Percentiles rank a stretch among this genome's conserved stretches.
Evolutionary conservation across 306 rosid species (phyloP).

Genomic region (Quillaja saponaria): DNA sequence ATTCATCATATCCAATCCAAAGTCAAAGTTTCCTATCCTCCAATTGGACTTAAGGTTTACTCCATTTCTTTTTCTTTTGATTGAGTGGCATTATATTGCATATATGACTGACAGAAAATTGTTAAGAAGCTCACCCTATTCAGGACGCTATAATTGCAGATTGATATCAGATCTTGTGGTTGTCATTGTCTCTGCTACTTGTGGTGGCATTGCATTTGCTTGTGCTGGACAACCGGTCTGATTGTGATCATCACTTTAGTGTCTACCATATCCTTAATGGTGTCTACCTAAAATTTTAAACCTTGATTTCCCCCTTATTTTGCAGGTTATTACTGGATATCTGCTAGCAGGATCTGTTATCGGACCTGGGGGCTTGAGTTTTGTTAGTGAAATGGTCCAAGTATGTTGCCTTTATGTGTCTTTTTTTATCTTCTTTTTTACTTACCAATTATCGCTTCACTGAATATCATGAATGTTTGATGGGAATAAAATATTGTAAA

Average conservation of each 20-base stretch:
- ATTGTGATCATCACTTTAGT: constrained; percentile 32
- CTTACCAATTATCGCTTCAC: no score
- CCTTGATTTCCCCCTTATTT: not conserved
- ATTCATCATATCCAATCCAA: constrained; percentile 82
- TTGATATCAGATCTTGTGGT: constrained; percentile 93
- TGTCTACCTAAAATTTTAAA: constrained; percentile 23
- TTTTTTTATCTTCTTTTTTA: constrained; percentile 11
- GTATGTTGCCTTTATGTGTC: constrained; percentile 55
- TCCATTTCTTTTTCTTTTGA: constrained; percentile 19
- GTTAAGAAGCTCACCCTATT: constrained; percentile 36
- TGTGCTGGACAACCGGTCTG: constrained; percentile 98
- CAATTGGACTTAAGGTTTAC: constrained; percentile 82
- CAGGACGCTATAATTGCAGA: constrained; percentile 48
- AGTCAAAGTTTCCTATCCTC: constrained; percentile 91
- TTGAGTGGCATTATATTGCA: constrained; percentile 6
- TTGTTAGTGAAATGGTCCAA: constrained; percentile 97
- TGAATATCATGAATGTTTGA: no score
- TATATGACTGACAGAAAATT: constrained; percentile 28
- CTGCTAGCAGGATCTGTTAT: constrained; percentile 85
- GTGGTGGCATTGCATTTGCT: constrained; percentile 98
- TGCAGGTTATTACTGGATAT: constrained; percentile 90
- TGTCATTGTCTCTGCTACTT: constrained; percentile 96
- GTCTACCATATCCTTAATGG: constrained; percentile 17
- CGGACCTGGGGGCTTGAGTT: constrained; percentile 95
- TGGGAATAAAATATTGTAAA: no score